Percentiles rank a stretch among this genome's conserved stretches.
phyloP scores from a whole-genome alignment of 1,284 basidiomycete species.

The Hemileia vastatrix region DNA sequence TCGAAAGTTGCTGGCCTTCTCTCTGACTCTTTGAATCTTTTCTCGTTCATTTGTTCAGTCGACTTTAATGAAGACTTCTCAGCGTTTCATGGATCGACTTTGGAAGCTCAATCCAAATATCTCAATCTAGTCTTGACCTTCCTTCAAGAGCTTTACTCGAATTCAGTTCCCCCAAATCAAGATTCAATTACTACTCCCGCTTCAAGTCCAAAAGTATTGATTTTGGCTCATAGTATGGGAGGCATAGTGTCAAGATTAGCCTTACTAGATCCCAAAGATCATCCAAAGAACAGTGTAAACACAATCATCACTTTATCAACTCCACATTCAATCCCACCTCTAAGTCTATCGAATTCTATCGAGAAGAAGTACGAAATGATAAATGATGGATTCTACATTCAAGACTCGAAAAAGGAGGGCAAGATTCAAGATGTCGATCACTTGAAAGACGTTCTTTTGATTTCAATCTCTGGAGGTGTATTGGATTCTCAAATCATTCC shows the following conservation, averaged over 20 bases:
- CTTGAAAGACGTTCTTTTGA: constrained; percentile 49
- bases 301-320: constrained; percentile 88
- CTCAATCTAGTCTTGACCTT: constrained; percentile 63
- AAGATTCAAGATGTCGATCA: constrained; percentile 48
- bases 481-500: constrained; percentile 86
- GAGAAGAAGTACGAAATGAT: constrained; percentile 58
- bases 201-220: constrained; percentile 50
- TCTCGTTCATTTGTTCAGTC: too few relatives aligned
- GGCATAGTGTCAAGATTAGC: constrained; percentile 68
- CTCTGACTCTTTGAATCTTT: too few relatives aligned
- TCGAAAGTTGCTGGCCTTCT: too few relatives aligned
- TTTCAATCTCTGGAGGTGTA: constrained; percentile 83
- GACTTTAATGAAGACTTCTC: constrained; percentile 97
- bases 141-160: constrained; percentile 67
- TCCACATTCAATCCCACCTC: constrained; percentile 77
- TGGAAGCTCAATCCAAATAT: constrained; percentile 71
- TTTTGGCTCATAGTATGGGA: constrained; percentile 95
- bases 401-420: too few relatives aligned
- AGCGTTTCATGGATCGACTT: constrained; percentile 81
- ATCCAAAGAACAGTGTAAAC: constrained; percentile 50
- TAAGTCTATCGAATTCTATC: constrained; percentile 69
- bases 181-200: constrained; percentile 11
- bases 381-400: constrained; percentile 45
- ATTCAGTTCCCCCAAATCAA: too few relatives aligned
- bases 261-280: constrained; percentile 53